These are phyloP conservation scores for Neurospora sp. DNA, from an alignment of 495 filamentous ascomycete species.

Conservation along the genomic window DNA sequence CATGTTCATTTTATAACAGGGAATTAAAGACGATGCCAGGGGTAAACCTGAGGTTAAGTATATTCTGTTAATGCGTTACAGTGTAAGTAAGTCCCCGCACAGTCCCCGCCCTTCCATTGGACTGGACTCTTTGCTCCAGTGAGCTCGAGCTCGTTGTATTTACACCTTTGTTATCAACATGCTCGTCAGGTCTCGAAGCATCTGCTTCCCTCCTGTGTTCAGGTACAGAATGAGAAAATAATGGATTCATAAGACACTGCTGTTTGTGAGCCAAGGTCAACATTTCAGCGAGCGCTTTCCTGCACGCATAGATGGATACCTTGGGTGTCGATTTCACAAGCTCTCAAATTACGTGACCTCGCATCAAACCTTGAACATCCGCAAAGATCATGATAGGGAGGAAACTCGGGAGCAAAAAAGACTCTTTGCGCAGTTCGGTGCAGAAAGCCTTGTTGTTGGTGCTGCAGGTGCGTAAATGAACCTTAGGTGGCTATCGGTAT, in stretches of 20 bases:
- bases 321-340: background rate
- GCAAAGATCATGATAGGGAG: background rate
- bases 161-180: background rate
- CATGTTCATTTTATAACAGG: background rate
- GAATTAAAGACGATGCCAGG: too few species aligned
- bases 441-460: background rate
- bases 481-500: background rate
- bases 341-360: background rate
- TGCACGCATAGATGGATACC: background rate
- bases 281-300: background rate
- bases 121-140: background rate
- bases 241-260: background rate
- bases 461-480: background rate
- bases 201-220: background rate
- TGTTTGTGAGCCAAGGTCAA: background rate
- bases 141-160: background rate
- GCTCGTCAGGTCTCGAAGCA: background rate
- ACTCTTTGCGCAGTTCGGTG: background rate
- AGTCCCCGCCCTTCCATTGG: background rate
- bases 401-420: background rate
- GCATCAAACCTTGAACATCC: background rate
- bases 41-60: background rate
- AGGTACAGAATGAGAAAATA: background rate
- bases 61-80: background rate
- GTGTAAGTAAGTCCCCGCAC: background rate